Conservation (phyloP, 164 flowering plant species). For the Aristolochia contorta region DNA sequence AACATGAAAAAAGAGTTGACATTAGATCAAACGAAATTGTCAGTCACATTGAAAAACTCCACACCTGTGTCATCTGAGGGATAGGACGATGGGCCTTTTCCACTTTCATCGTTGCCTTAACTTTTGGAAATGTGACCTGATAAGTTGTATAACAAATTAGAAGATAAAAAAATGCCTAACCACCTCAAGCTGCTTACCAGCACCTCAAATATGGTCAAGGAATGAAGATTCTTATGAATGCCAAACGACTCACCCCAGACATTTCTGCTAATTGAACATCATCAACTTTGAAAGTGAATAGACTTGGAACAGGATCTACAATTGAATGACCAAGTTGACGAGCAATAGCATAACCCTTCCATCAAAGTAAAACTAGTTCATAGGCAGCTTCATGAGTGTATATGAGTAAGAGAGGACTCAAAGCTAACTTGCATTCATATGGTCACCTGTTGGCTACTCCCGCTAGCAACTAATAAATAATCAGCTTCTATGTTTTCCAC, state of each 20-base stretch:
- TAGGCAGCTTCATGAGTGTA: neutral
- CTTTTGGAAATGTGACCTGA: slow-evolving; percentile 79
- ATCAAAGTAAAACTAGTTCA: slow-evolving; percentile 4
- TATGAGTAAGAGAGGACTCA: too few species aligned
- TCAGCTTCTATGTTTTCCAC: slow-evolving; percentile 60
- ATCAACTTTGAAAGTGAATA: slow-evolving; percentile 85
- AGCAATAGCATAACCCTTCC: slow-evolving; percentile 71
- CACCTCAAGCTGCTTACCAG: too few species aligned
- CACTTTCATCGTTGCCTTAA: slow-evolving; percentile 57
- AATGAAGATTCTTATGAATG: neutral
- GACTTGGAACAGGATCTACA: slow-evolving; percentile 80
- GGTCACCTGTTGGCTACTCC: slow-evolving; percentile 73
- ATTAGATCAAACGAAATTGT: neutral
- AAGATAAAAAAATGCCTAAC: too few species aligned
- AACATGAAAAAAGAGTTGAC: too few species aligned
- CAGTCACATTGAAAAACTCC: slow-evolving; percentile 7
- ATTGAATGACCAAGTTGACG: slow-evolving; percentile 89
- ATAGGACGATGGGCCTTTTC: slow-evolving; percentile 37
- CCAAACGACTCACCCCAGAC: slow-evolving; percentile 57
- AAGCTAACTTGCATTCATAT: neutral
- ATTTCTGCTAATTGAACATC: slow-evolving; percentile 57
- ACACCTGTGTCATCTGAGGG: slow-evolving; percentile 69
- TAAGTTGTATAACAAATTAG: slow-evolving; percentile 1
- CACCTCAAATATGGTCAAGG: too few species aligned
- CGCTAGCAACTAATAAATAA: slow-evolving; percentile 76